phyloP scores from a whole-genome alignment of 2,329 filamentous ascomycete species.

The Aspergillus flavus region DNA sequence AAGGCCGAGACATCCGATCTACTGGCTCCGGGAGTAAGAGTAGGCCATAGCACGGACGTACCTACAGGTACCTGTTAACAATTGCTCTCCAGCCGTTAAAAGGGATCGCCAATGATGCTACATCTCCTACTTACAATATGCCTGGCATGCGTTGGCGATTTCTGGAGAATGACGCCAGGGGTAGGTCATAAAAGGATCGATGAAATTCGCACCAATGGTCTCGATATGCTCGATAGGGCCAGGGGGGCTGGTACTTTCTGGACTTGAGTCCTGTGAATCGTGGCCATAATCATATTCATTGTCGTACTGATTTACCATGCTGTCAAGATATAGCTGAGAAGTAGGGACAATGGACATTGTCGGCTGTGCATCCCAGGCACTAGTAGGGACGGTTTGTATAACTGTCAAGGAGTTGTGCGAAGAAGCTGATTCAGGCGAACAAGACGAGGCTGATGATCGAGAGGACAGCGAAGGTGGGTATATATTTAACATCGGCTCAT shows the following conservation, averaged over 20 bases:
- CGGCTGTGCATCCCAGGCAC: background rate
- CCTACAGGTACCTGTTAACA: background rate
- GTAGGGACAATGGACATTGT: background rate
- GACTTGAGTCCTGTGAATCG: background rate
- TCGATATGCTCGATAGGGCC: constrained; percentile 18
- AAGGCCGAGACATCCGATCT: constrained; percentile 10
- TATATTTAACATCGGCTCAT: background rate
- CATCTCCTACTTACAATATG: constrained; percentile 28
- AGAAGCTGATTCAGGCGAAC: background rate
- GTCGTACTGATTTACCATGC: background rate
- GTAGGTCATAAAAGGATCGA: constrained; percentile 34
- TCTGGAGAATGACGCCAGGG: constrained; percentile 25
- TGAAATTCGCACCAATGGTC: constrained; percentile 20
- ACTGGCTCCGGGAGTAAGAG: constrained; percentile 24
- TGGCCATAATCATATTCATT: background rate
- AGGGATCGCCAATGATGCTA: no score
- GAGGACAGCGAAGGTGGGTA: background rate
- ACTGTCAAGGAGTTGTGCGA: background rate
- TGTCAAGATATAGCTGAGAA: background rate
- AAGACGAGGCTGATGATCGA: background rate
- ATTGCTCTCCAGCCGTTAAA: background rate
- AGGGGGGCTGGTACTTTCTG: constrained; percentile 7
- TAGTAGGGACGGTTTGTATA: background rate
- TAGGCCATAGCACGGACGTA: constrained; percentile 30
- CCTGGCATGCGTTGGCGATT: constrained; percentile 26